These are phyloP conservation scores for Aegilops sharonensis DNA, from an alignment of 176 grass and related monocot genomes.

Conservation along the genomic window DNA sequence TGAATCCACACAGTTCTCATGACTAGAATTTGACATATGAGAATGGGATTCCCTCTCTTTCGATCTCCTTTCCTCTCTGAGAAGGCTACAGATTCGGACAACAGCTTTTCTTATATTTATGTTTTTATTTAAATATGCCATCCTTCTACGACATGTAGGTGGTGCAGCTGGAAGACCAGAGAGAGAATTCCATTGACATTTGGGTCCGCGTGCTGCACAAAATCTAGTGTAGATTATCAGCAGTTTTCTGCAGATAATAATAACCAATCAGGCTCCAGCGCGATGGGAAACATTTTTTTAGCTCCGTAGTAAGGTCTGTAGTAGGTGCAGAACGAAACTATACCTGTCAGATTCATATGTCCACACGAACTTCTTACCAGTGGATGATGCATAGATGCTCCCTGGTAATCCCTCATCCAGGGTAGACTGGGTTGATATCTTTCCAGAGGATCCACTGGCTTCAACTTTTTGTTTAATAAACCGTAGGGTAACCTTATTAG, in stretches of 20 bases:
- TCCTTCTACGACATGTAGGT: conserved; percentile 71
- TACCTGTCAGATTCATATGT: conserved; percentile 81
- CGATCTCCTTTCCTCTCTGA: conserved; percentile 41
- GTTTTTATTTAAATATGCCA: conserved; percentile 66
- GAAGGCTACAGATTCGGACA: conserved; percentile 68
- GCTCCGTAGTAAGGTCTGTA: conserved; percentile 14
- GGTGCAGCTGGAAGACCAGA: conserved; percentile 80
- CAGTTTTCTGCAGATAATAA: conserved; percentile 61
- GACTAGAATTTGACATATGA: conserved; percentile 30
- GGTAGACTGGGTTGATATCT: conserved; percentile 9
- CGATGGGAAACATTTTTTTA: conserved; percentile 3
- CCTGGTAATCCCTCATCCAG: conserved; percentile 26
- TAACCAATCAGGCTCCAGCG: conserved; percentile 11
- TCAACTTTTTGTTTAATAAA: conserved; percentile 31
- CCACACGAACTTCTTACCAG: conserved; percentile 75
- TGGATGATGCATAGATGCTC: conserved; percentile 24
- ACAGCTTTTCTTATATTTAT: conserved; percentile 64
- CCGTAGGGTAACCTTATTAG: conserved; percentile 22
- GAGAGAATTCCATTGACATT: conserved; percentile 75
- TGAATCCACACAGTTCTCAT: conserved; percentile 35
- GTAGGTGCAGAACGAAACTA: conserved; percentile 18
- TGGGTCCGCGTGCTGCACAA: conserved; percentile 67
- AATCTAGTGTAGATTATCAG: conserved; percentile 78
- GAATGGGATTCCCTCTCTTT: conserved; percentile 41
- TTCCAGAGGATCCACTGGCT: conserved; percentile 22